Conservation (phyloP, 139 green algal species). For the Pseudopediastrum boryanum region DNA sequence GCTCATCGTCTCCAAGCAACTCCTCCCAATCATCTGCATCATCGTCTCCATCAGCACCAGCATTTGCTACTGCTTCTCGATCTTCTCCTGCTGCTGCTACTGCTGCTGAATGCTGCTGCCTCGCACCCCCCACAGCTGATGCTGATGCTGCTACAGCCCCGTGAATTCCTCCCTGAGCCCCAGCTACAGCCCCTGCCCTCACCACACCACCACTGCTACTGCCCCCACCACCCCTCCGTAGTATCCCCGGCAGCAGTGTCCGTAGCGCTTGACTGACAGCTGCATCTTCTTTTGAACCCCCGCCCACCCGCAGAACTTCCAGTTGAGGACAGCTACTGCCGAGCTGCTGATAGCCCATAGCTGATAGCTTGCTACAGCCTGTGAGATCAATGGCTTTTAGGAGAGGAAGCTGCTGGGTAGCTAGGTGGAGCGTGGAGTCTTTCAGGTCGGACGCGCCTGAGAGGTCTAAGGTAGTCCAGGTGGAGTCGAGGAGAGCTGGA, state of each 20-base stretch:
- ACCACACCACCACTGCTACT: neutral
- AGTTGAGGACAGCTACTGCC: neutral
- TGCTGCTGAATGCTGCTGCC: neutral
- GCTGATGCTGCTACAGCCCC: neutral
- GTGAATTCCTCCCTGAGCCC: too few relatives aligned
- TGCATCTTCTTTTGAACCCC: neutral
- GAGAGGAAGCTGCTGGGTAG: neutral
- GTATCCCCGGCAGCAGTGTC: constrained; percentile 6
- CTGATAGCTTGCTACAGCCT: neutral
- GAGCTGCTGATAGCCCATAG: constrained; percentile 17
- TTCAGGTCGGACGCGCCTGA: neutral
- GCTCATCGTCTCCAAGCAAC: neutral
- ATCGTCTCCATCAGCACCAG: neutral
- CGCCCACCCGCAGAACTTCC: constrained; percentile 5
- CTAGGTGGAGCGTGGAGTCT: neutral
- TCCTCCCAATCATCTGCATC: neutral
- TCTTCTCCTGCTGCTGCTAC: neutral
- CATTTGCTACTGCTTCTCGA: neutral
- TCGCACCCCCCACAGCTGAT: neutral
- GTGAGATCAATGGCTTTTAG: neutral
- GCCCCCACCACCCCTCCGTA: neutral
- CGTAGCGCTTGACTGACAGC: constrained; percentile 11
- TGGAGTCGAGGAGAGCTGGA: too few relatives aligned
- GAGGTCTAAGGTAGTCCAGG: neutral
- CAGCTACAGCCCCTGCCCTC: neutral